Base-by-base conservation (phyloP, 2,329 filamentous ascomycete species). In the Cercospora sojina region DNA sequence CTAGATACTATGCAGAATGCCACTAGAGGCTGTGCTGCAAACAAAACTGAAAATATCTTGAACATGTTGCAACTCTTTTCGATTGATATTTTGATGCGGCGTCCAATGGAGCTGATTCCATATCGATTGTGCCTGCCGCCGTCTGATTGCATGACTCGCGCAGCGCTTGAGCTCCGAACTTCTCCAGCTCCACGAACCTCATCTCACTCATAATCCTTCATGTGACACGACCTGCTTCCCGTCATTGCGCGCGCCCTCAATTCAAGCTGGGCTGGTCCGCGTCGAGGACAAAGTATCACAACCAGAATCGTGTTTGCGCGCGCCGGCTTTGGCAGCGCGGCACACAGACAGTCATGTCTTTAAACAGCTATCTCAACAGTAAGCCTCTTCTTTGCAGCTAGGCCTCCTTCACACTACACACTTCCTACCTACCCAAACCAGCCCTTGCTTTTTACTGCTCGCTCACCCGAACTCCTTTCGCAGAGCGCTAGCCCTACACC, bases 351-450 rank as follows among this genome's bases (percentile, higher is more conserved):
- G 23, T 4, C 47, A 71, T 71, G 70, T 69, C 70, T 59, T 61
- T 72, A 13, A 70, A 68, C 67, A 65, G 64, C 59, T 72, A 71
- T 61, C 61, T 72, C 23, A 72, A 72, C 65, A 72, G 70, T 72
- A 68, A 70, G 69, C 29, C 65, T 27, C 7, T 16, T 47, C 49
- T 57, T 23, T 16, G 23, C 41, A 47, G 18, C n/a, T 20, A 8
- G 7, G 3, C 23, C 31, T 25, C 18, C 32, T 5, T 25, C 27
- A 12, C 25, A 57, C 49, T 53, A 16, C 12, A 35, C 29, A 57
- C 53, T 7, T 13, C 8, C 38, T 27, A 23, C 16, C 38, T 29
- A 20, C 12, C 32, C 41, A 31, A 8, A 64, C 25, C 59, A 18
- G 29, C 58, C 13, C n/a, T 29, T 41, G 5, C 10, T 53, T 23